phyloP scores from a whole-genome alignment of 2,329 filamentous ascomycete genomes.

The Cryphonectria carpinicola region DNA sequence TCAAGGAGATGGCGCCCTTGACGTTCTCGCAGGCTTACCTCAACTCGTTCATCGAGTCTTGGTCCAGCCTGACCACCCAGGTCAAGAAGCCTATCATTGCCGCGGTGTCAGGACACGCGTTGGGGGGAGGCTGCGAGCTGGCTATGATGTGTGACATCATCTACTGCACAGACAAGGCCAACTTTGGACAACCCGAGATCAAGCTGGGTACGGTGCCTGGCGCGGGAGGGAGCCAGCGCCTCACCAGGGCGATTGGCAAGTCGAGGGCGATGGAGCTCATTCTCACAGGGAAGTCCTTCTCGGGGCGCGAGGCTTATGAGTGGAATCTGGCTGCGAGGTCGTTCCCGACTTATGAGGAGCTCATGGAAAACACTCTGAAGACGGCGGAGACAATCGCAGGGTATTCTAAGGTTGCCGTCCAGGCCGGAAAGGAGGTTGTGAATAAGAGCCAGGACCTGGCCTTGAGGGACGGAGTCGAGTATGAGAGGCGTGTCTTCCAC shows the following conservation, averaged over 20 bases:
- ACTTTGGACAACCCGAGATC: constrained; percentile 96
- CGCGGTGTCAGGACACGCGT: constrained; percentile 90
- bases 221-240: constrained; percentile 85
- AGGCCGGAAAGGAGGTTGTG: constrained; percentile 95
- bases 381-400: constrained; percentile 89
- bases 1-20: constrained; percentile 97
- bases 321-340: constrained; percentile 89
- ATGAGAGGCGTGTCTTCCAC: constrained; percentile 92
- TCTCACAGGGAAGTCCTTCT: constrained; percentile 82
- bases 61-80: constrained; percentile 81
- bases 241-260: constrained; percentile 84
- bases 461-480: constrained; percentile 90
- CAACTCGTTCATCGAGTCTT: constrained; percentile 90
- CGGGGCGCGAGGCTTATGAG: constrained; percentile 78
- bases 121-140: constrained; percentile 94
- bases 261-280: constrained; percentile 90
- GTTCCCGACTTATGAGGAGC: constrained; percentile 78
- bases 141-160: constrained; percentile 97
- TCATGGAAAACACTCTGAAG: constrained; percentile 79
- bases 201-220: constrained; percentile 93
- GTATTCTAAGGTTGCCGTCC: constrained; percentile 83
- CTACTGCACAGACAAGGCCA: constrained; percentile 84
- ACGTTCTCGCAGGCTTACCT: constrained; percentile 88
- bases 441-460: constrained; percentile 96
- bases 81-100: constrained; percentile 95